Evolutionary conservation across 148 eudicot species (phyloP).

Genomic region (Diospyros kaki): DNA sequence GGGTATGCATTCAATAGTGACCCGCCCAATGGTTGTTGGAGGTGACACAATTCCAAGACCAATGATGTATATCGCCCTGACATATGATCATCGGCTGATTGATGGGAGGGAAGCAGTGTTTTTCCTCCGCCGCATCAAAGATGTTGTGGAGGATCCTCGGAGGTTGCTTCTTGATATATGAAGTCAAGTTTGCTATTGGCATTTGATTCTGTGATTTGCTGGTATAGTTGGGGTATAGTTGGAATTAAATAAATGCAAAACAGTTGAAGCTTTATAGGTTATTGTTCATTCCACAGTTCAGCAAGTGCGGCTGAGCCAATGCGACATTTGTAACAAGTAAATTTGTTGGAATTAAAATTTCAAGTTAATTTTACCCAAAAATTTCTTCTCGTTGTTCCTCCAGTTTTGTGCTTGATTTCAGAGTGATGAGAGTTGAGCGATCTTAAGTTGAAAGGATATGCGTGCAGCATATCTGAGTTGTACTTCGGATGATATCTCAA

Average conservation of each 20-base stretch:
- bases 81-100: conserved; percentile 94
- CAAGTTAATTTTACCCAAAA: conserved; percentile 7
- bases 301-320: conserved; percentile 1
- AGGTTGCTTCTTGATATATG: conserved; percentile 85
- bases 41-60: conserved; percentile 76
- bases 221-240: conserved; percentile 3
- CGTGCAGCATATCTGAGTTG: not conserved
- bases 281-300: conserved; percentile 2
- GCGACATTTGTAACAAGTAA: conserved; percentile 5
- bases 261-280: not conserved
- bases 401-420: not conserved
- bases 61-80: conserved; percentile 93
- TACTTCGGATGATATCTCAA: not conserved
- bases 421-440: not conserved
- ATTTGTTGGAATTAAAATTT: not conserved
- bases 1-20: conserved; percentile 58
- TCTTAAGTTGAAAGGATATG: not conserved
- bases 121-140: conserved; percentile 90
- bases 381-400: not conserved
- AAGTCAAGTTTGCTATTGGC: conserved; percentile 8
- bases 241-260: conserved; percentile 13
- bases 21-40: conserved; percentile 59
- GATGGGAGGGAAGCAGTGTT: conserved; percentile 98
- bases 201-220: conserved; percentile 6
- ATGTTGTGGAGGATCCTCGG: conserved; percentile 94